Evolutionary conservation across 768 basidiomycete species (phyloP).

Genomic region (Boletus reticulatus): DNA sequence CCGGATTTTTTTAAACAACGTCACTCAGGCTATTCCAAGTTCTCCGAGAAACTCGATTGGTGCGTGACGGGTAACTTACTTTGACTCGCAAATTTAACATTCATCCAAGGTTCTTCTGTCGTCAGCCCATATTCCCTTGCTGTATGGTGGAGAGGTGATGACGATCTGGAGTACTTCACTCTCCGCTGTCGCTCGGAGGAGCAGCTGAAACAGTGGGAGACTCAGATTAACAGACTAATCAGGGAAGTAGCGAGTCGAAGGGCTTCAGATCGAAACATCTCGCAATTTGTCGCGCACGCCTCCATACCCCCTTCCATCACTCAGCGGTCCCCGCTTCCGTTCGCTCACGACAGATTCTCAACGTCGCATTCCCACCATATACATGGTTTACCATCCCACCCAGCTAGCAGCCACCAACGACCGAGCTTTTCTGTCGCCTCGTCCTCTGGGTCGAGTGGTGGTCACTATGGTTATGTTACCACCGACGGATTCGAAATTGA

Average conservation of each 20-base stretch:
- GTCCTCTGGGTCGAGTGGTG: conserved; percentile 27
- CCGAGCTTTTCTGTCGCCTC: conserved; percentile 30
- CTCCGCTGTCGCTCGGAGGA: conserved; percentile 92
- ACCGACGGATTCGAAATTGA: conserved; percentile 74
- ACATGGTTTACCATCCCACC: conserved; percentile 32
- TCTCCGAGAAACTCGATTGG: conserved; percentile 58
- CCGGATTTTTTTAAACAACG: conserved; percentile 95
- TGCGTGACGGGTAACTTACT: conserved; percentile 35
- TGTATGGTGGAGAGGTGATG: conserved; percentile 94
- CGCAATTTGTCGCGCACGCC: conserved; percentile 48
- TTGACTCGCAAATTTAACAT: neutral
- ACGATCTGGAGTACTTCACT: conserved; percentile 91
- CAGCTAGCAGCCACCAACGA: conserved; percentile 34
- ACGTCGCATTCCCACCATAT: conserved; percentile 31
- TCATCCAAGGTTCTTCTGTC: conserved; percentile 41
- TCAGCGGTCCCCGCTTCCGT: conserved; percentile 35
- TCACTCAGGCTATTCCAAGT: conserved; percentile 73
- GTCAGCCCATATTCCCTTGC: conserved; percentile 74
- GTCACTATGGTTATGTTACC: conserved; percentile 42
- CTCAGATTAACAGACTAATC: conserved; percentile 84
- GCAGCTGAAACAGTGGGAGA: conserved; percentile 90
- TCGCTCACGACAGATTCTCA: conserved; percentile 37
- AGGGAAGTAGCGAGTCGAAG: conserved; percentile 69
- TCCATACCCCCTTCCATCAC: conserved; percentile 34
- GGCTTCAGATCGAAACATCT: conserved; percentile 60